phyloP scores from a whole-genome alignment of 2,329 filamentous ascomycete genomes.

The Ophiostoma sp. region DNA sequence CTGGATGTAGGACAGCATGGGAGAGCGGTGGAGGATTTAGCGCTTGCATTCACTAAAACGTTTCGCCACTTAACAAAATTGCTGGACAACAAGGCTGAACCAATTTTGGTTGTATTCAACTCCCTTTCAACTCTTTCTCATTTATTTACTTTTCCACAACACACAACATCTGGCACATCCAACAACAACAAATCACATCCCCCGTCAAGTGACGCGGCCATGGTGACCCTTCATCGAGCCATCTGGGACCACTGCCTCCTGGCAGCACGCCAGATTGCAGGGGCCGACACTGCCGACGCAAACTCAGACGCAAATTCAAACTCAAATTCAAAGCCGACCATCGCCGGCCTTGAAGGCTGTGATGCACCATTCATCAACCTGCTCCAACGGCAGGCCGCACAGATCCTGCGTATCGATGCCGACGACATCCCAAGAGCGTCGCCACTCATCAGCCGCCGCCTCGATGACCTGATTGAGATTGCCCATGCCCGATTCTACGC shows the following conservation, averaged over 20 bases:
- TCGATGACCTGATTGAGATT: constrained; percentile 59
- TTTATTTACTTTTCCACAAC: not conserved
- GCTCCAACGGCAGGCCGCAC: constrained; percentile 30
- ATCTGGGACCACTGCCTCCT: constrained; percentile 26
- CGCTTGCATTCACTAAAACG: too few species aligned
- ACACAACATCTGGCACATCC: not conserved
- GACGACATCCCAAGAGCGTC: not conserved
- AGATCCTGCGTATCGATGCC: not conserved
- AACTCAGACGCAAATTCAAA: not conserved
- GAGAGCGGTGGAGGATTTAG: too few species aligned
- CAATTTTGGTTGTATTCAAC: too few species aligned
- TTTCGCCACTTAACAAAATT: too few species aligned
- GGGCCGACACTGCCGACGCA: too few species aligned
- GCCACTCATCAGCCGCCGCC: constrained; percentile 37
- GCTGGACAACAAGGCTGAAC: too few species aligned
- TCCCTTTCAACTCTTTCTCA: not conserved
- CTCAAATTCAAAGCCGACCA: not conserved
- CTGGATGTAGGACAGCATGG: too few species aligned
- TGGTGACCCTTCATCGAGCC: not conserved
- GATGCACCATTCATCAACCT: constrained; percentile 31
- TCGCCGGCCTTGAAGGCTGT: constrained; percentile 25
- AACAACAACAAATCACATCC: not conserved
- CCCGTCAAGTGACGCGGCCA: not conserved
- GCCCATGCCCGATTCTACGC: constrained; percentile 69
- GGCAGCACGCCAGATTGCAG: constrained; percentile 27